Conservation (phyloP, 192 early-diverging fungal species). For the Borealophlyctis nickersoniae region DNA sequence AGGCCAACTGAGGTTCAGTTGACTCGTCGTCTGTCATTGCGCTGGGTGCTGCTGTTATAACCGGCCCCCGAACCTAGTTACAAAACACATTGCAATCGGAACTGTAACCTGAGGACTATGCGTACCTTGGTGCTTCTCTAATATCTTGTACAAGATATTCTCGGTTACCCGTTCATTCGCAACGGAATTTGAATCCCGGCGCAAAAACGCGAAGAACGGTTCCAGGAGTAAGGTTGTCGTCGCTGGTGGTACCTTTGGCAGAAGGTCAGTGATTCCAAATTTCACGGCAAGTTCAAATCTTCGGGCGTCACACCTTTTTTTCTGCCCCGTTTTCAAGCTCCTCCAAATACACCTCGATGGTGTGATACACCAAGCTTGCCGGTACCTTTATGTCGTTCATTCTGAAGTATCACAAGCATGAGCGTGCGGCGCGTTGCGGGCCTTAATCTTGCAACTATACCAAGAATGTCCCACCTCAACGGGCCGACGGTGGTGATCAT, state of each 20-base stretch:
- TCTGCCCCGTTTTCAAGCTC: slow-evolving; percentile 64
- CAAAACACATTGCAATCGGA: too few relatives aligned
- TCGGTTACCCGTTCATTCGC: slow-evolving; percentile 29
- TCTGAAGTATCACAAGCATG: slow-evolving; percentile 33
- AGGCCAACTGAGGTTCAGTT: not conserved
- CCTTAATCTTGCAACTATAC: not conserved
- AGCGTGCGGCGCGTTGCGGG: too few relatives aligned
- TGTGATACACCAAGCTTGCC: slow-evolving; percentile 67
- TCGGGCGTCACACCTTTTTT: slow-evolving; percentile 26
- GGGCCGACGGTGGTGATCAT: too few relatives aligned
- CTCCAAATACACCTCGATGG: slow-evolving; percentile 67
- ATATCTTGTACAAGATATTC: slow-evolving; percentile 48
- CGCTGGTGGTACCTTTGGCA: slow-evolving; percentile 12
- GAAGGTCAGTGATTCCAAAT: slow-evolving; percentile 28
- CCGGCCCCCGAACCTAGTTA: too few relatives aligned
- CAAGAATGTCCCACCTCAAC: not conserved
- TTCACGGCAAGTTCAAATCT: slow-evolving; percentile 18
- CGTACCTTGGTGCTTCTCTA: slow-evolving; percentile 27
- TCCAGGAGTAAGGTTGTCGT: slow-evolving; percentile 41
- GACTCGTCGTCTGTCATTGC: not conserved
- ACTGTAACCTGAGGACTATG: too few relatives aligned
- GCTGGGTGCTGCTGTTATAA: not conserved
- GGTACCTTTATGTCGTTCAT: slow-evolving; percentile 58
- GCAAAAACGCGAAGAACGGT: slow-evolving; percentile 52
- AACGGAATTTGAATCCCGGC: slow-evolving; percentile 46